Base-by-base conservation (phyloP, 306 rosid genomes). In the Hippophae rhamnoides region DNA sequence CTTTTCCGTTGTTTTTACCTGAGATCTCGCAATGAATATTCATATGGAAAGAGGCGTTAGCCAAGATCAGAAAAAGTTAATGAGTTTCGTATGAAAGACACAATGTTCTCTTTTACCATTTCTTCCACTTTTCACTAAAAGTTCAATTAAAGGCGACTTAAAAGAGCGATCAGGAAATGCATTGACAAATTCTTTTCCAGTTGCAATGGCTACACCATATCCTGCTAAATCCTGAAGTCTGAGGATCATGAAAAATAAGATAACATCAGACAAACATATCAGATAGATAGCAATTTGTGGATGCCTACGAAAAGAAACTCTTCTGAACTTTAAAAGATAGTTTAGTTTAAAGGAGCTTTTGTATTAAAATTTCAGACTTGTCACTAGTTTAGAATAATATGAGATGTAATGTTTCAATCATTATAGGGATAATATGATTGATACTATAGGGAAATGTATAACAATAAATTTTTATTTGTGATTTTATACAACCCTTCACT, bases 181-280 rank as follows among this genome's bases (percentile, higher is more conserved):
- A 66, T 23, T 41, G 1, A 77, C 46, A 75, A 80, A 86, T 79
- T 71, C 86, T 77, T 88, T 78, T 63, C 70, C 53, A 69, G 74
- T 81, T 27, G 95, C 97, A 43, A 74, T 38, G 27, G 72, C 72
- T 74, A 93, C 94, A 63, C 90, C 94, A 70, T 93, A 93, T 69
- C 99, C 99, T 1, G 87, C 73, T 72, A 93, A 68, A 68, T 93
- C 99, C 69, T 80, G 90, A 75, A 93, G 99, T 80, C 99, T 93
- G 79, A 82, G 75, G 65, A 71, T 62, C 47, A 69, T 56, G 52
- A 40, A 46, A 44, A 10, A 10, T 52, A 70, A 67, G 38, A 31
- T 31, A 31, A 31, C 38, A 31, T 31, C 38, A 31, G 38, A 4
- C 38, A 31, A 31, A 31, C 38, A 31, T 31, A 31, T 31, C 38